Evolutionary conservation across 2,329 filamentous ascomycete genomes (phyloP).

Genomic region (Alternaria conjuncta): DNA sequence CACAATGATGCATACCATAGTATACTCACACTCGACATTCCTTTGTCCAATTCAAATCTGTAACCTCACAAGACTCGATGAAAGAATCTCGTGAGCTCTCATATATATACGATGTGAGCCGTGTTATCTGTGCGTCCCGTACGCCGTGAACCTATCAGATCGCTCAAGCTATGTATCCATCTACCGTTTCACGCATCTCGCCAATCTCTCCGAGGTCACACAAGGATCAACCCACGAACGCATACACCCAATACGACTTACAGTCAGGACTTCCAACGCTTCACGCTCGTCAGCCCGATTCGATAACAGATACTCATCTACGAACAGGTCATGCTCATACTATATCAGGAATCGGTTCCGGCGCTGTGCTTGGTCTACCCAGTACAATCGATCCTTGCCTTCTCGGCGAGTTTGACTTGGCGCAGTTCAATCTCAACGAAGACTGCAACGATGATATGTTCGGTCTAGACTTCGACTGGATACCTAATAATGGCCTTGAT

Average conservation of each 20-base stretch:
- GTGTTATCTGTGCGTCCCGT: slow-evolving; percentile 9
- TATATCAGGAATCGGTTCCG: background rate
- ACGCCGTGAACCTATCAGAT: slow-evolving; percentile 1
- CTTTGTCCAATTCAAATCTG: slow-evolving; percentile 29
- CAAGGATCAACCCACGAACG: background rate
- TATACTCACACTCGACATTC: slow-evolving; percentile 1
- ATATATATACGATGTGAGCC: slow-evolving; percentile 21
- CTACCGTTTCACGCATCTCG: background rate
- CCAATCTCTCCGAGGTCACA: background rate
- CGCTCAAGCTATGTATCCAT: slow-evolving; percentile 9
- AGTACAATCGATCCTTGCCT: slow-evolving; percentile 3
- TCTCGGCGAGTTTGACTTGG: slow-evolving; percentile 6
- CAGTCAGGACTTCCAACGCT: background rate
- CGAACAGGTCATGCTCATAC: background rate
- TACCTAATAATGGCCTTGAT: background rate
- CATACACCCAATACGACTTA: background rate
- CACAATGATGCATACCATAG: slow-evolving; percentile 20
- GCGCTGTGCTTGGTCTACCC: slow-evolving; percentile 11
- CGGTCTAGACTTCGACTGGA: background rate
- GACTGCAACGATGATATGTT: background rate
- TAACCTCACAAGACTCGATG: slow-evolving; percentile 9
- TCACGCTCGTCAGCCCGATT: background rate
- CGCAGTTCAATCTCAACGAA: background rate
- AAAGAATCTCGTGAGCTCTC: slow-evolving; percentile 26
- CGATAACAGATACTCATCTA: slow-evolving; percentile 2